phyloP scores from a whole-genome alignment of 192 early-diverging fungal species.

The Dissophora ornata region DNA sequence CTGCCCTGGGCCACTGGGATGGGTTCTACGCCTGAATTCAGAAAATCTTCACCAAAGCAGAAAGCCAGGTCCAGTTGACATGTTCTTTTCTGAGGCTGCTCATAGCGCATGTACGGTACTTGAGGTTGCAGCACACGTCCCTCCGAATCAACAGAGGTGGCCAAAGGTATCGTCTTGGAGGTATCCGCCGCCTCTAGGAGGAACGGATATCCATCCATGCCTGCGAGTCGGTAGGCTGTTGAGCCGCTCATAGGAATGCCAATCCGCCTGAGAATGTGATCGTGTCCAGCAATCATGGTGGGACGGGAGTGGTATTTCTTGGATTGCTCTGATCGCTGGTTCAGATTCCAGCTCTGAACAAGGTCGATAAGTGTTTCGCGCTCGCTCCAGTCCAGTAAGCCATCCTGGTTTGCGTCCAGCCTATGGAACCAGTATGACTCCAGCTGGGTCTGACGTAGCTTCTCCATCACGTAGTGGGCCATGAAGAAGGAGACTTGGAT shows the following conservation, averaged over 20 bases:
- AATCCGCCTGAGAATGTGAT: slow-evolving; percentile 3
- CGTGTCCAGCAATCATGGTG: slow-evolving; percentile 17
- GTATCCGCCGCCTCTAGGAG: slow-evolving; percentile 12
- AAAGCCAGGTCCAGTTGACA: slow-evolving; percentile 35
- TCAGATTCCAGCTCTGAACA: slow-evolving; percentile 18
- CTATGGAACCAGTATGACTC: slow-evolving; percentile 46
- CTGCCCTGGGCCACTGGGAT: slow-evolving; percentile 4
- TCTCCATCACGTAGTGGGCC: slow-evolving; percentile 57
- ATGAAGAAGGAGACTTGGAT: slow-evolving; percentile 54
- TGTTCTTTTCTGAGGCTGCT: slow-evolving; percentile 18
- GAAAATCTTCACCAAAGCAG: slow-evolving; percentile 51
- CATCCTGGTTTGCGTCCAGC: slow-evolving; percentile 51
- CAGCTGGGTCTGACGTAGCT: slow-evolving; percentile 52
- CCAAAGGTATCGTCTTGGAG: slow-evolving; percentile 13
- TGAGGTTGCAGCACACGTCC: slow-evolving; percentile 17
- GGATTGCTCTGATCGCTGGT: background rate
- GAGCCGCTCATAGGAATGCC: slow-evolving; percentile 31
- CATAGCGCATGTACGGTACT: slow-evolving; percentile 29
- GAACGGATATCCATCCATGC: slow-evolving; percentile 54
- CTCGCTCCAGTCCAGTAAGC: slow-evolving; percentile 38
- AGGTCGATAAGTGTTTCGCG: slow-evolving; percentile 27
- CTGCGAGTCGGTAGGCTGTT: slow-evolving; percentile 23
- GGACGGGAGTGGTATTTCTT: slow-evolving; percentile 14
- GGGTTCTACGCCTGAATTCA: background rate
- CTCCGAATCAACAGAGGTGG: background rate